These are phyloP conservation scores for Royoungia palumana DNA, from an alignment of 768 basidiomycete species.

Conservation along the genomic window DNA sequence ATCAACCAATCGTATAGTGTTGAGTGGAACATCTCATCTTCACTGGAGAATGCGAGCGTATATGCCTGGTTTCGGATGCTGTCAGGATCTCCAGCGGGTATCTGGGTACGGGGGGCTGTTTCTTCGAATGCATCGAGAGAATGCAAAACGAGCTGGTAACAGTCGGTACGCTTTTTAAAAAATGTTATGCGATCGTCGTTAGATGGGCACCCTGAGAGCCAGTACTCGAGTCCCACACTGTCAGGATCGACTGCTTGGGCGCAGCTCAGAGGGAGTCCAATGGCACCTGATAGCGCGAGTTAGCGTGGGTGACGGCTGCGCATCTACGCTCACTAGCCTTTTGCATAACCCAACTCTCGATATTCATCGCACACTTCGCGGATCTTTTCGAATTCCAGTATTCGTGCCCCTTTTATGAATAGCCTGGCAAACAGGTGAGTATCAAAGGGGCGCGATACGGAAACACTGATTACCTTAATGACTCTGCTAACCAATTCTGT, in stretches of 20 bases:
- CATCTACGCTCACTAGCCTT: slow-evolving; percentile 48
- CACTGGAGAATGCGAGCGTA: slow-evolving; percentile 75
- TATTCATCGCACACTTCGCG: slow-evolving; percentile 89
- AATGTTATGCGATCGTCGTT: slow-evolving; percentile 58
- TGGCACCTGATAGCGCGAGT: slow-evolving; percentile 52
- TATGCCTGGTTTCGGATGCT: slow-evolving; percentile 81
- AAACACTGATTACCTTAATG: slow-evolving; percentile 60
- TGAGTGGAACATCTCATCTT: slow-evolving; percentile 93
- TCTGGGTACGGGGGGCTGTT: slow-evolving; percentile 38
- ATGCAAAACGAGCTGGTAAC: slow-evolving; percentile 82
- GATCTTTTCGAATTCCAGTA: slow-evolving; percentile 79
- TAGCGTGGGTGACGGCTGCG: not conserved
- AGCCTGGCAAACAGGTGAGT: slow-evolving; percentile 45
- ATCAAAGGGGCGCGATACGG: not conserved
- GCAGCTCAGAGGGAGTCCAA: slow-evolving; percentile 82
- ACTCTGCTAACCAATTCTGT: slow-evolving; percentile 79
- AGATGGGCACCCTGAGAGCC: slow-evolving; percentile 57
- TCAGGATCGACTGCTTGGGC: slow-evolving; percentile 77
- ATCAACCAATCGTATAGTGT: slow-evolving; percentile 95
- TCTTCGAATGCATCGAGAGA: slow-evolving; percentile 80
- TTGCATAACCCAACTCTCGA: slow-evolving; percentile 76
- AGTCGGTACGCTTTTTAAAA: slow-evolving; percentile 61
- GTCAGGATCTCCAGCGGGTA: slow-evolving; percentile 53
- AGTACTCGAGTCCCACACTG: slow-evolving; percentile 71
- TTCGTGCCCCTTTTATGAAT: slow-evolving; percentile 84